phyloP scores from a whole-genome alignment of 371 early-diverging fungal genomes.

The Sporodiniella umbellata region DNA sequence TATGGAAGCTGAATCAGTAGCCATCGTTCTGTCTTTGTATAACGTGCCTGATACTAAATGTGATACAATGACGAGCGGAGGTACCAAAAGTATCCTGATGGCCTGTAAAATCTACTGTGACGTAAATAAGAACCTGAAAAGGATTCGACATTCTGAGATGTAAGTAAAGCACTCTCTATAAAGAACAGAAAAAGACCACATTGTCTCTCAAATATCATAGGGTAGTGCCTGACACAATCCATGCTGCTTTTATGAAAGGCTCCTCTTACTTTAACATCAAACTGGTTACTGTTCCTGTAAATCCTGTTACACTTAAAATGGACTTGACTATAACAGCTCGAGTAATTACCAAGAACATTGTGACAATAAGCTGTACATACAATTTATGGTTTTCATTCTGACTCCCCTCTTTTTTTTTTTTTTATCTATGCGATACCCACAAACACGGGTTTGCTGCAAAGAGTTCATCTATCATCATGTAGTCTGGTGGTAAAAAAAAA shows the following conservation, averaged over 20 bases:
- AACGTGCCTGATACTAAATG: conserved; percentile 73
- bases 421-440: conserved; percentile 90
- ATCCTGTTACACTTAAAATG: conserved; percentile 74
- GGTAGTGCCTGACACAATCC: conserved; percentile 86
- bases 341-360: conserved; percentile 88
- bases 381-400: background rate
- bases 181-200: background rate
- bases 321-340: conserved; percentile 68
- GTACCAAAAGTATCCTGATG: conserved; percentile 94
- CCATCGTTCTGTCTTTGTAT: conserved; percentile 87
- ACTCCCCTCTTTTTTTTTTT: no score
- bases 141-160: conserved; percentile 90
- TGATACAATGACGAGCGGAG: conserved; percentile 91
- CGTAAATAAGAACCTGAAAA: conserved; percentile 64
- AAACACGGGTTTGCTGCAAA: conserved; percentile 98
- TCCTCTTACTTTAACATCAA: conserved; percentile 88
- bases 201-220: conserved; percentile 49
- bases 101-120: conserved; percentile 88
- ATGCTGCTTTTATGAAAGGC: conserved; percentile 96
- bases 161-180: conserved; percentile 34
- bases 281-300: conserved; percentile 80
- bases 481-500: no score
- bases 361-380: conserved; percentile 55
- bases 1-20: conserved; percentile 93
- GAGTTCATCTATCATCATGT: conserved; percentile 96